A percentile compares a stretch with the other conserved stretches of the same genome.
Conservation (phyloP, 768 basidiomycete genomes). For the Naganishia onofrii region DNA sequence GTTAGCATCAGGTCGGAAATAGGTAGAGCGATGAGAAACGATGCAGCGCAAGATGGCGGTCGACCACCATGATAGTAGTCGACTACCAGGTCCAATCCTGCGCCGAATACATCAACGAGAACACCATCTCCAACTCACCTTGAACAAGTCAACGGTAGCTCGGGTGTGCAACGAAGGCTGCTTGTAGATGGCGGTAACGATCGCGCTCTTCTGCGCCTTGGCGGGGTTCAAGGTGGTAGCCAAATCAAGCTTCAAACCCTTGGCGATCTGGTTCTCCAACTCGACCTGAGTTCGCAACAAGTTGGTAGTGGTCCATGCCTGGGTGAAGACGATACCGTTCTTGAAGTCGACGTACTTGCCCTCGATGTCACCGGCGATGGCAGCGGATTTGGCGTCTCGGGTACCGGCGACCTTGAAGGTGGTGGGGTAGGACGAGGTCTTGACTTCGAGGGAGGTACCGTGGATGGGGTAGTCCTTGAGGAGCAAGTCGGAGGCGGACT, state of each 20-base stretch:
- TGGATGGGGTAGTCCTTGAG: slow-evolving; percentile 85
- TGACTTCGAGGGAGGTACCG: slow-evolving; percentile 55
- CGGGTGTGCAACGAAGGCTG: slow-evolving; percentile 92
- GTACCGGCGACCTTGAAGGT: slow-evolving; percentile 87
- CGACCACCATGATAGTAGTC: no score
- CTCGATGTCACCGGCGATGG: slow-evolving; percentile 88
- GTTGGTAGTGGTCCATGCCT: slow-evolving; percentile 90
- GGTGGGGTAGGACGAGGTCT: slow-evolving; percentile 58
- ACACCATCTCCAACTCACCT: slow-evolving; percentile 58
- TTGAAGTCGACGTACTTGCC: slow-evolving; percentile 86
- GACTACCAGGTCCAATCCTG: no score
- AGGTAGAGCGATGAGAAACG: neutral
- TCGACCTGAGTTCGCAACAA: slow-evolving; percentile 85
- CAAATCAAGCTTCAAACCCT: slow-evolving; percentile 91
- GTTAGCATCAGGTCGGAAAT: neutral
- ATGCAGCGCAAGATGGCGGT: neutral
- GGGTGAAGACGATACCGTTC: slow-evolving; percentile 88
- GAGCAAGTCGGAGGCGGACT: slow-evolving; percentile 92
- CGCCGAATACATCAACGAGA: neutral
- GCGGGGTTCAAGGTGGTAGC: slow-evolving; percentile 78
- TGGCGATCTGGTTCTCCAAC: slow-evolving; percentile 93
- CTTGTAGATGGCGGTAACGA: slow-evolving; percentile 85
- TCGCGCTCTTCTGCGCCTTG: slow-evolving; percentile 77
- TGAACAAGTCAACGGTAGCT: slow-evolving; percentile 86
- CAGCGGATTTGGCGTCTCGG: slow-evolving; percentile 69